phyloP scores from a whole-genome alignment of 306 rosid genomes.

The Vigna nakashimae region DNA sequence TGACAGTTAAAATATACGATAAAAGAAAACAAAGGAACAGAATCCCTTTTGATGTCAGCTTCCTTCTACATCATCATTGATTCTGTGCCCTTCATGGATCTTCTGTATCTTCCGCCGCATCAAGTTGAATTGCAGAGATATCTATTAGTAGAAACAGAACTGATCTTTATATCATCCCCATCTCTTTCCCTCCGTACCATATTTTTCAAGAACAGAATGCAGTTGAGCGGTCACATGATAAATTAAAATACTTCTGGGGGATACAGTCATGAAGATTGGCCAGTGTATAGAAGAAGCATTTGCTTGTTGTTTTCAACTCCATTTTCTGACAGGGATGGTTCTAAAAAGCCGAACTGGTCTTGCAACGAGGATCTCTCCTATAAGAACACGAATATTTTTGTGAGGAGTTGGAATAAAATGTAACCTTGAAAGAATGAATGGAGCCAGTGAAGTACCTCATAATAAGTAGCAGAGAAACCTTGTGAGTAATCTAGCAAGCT shows the following conservation, averaged over 20 bases:
- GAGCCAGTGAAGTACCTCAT: slow-evolving; percentile 59
- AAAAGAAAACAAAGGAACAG: slow-evolving; percentile 39
- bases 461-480: slow-evolving; percentile 86
- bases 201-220: slow-evolving; percentile 49
- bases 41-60: slow-evolving; percentile 54
- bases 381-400: slow-evolving; percentile 33
- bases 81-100: slow-evolving; percentile 39
- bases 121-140: slow-evolving; percentile 39
- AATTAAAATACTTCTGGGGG: not conserved
- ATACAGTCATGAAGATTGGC: not conserved
- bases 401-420: not conserved
- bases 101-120: slow-evolving; percentile 35
- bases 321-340: slow-evolving; percentile 66
- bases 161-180: slow-evolving; percentile 50
- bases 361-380: slow-evolving; percentile 75
- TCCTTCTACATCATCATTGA: slow-evolving; percentile 54
- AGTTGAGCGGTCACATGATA: slow-evolving; percentile 21
- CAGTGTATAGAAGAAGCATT: slow-evolving; percentile 31
- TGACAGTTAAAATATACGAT: slow-evolving; percentile 53
- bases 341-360: slow-evolving; percentile 62
- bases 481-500: slow-evolving; percentile 72
- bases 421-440: not conserved
- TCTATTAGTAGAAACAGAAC: slow-evolving; percentile 38
- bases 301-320: slow-evolving; percentile 59
- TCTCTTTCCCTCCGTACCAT: slow-evolving; percentile 62